phyloP scores from a whole-genome alignment of 495 filamentous ascomycete genomes.

The Oidiodendron maius region DNA sequence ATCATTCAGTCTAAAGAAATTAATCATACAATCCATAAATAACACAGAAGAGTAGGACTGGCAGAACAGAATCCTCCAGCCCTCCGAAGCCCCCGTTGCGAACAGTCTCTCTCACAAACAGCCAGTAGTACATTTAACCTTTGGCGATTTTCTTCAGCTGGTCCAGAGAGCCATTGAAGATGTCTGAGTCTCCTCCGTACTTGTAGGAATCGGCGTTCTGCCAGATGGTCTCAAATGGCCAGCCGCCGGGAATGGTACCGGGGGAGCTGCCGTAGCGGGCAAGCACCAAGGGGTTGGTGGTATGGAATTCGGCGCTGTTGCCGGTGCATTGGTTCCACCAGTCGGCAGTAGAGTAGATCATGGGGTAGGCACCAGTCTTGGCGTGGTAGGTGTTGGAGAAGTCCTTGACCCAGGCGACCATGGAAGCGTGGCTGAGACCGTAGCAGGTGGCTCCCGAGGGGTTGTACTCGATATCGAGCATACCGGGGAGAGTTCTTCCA shows the following conservation, averaged over 20 bases:
- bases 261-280: slow-evolving; percentile 43
- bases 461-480: slow-evolving; percentile 56
- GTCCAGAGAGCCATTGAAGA: too few species aligned
- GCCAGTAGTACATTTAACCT: too few species aligned
- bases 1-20: too few species aligned
- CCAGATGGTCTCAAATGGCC: slow-evolving; percentile 57
- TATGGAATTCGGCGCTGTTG: slow-evolving; percentile 42
- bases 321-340: slow-evolving; percentile 63
- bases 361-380: slow-evolving; percentile 46
- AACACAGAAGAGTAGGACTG: too few species aligned
- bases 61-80: too few species aligned
- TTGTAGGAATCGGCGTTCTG: slow-evolving; percentile 48
- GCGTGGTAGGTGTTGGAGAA: slow-evolving; percentile 52
- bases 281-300: slow-evolving; percentile 50
- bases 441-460: slow-evolving; percentile 48
- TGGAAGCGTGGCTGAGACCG: too few species aligned
- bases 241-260: slow-evolving; percentile 52
- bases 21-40: too few species aligned
- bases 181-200: too few species aligned
- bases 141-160: too few species aligned
- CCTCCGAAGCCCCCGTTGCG: too few species aligned
- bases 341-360: slow-evolving; percentile 54
- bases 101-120: too few species aligned
- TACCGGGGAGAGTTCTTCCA: slow-evolving; percentile 58
- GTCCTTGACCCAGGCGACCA: slow-evolving; percentile 55